Percentiles rank a stretch among this genome's conserved stretches.
These are phyloP conservation scores for Chaetomium sp. DNA, from an alignment of 2,329 filamentous ascomycete genomes.

Conservation along the genomic window DNA sequence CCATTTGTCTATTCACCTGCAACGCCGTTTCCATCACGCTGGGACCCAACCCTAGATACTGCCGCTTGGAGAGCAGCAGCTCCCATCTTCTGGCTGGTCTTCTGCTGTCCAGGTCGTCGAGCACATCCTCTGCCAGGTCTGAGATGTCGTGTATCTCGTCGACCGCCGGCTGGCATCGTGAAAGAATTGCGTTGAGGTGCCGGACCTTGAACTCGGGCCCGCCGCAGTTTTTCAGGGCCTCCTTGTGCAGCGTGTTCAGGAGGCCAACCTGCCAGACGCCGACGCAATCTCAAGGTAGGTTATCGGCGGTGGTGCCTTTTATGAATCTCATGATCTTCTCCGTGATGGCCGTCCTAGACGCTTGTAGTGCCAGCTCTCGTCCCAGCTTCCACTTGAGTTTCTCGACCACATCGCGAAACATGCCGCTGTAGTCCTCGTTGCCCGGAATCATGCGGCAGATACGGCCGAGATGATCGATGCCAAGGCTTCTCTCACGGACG, in stretches of 20 bases:
- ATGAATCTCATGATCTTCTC: no score
- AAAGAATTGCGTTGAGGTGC: background rate
- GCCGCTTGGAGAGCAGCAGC: background rate
- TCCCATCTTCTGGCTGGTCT: background rate
- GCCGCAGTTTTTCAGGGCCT: background rate
- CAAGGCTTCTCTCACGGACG: background rate
- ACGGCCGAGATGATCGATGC: background rate
- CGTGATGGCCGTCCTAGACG: no score
- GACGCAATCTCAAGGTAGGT: no score
- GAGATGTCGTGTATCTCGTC: background rate
- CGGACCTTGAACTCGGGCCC: background rate
- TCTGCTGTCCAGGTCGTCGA: background rate
- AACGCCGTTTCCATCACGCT: background rate
- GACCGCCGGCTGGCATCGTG: background rate
- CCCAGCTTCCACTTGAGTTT: background rate
- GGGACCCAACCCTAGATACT: background rate
- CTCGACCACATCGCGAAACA: background rate
- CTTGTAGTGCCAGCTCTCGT: no score
- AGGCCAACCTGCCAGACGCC: background rate
- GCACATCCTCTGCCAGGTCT: background rate
- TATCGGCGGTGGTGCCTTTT: no score
- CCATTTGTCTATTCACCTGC: background rate
- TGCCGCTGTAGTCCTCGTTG: background rate
- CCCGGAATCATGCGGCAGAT: background rate
- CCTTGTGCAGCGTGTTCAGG: background rate